Evolutionary conservation across 768 basidiomycete species (phyloP).

Genomic region (Boletus sp.): DNA sequence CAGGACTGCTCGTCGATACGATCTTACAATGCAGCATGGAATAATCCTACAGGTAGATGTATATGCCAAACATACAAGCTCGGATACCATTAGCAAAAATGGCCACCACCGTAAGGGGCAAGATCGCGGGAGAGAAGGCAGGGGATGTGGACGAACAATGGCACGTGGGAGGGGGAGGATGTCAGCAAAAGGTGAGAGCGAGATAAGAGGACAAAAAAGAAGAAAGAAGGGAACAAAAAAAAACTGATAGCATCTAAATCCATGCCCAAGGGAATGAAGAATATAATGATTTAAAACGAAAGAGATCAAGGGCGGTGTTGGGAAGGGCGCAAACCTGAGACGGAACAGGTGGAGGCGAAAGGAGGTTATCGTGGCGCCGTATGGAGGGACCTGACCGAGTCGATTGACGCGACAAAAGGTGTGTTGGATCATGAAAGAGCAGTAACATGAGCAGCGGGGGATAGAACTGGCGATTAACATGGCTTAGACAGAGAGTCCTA

Average conservation of each 20-base stretch:
- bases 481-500: slow-evolving; percentile 10
- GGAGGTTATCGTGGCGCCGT: neutral
- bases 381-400: neutral
- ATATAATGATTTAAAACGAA: slow-evolving; percentile 4
- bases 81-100: neutral
- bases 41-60: slow-evolving; percentile 4
- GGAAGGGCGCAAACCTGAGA: neutral
- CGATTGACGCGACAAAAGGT: neutral
- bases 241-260: slow-evolving; percentile 11
- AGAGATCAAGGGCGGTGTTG: neutral
- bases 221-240: neutral
- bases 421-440: slow-evolving; percentile 2
- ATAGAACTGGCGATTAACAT: slow-evolving; percentile 14
- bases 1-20: neutral
- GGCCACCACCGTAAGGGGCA: neutral
- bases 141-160: neutral
- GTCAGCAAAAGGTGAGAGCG: neutral
- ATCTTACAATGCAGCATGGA: neutral
- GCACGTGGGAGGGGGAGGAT: neutral
- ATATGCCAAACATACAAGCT: slow-evolving; percentile 3
- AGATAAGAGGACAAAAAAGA: neutral
- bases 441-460: slow-evolving; percentile 4
- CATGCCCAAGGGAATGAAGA: neutral
- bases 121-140: neutral
- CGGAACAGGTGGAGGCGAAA: neutral